These are phyloP conservation scores for Tetrapyrgos nigripes DNA, from an alignment of 1,284 basidiomycete genomes.

Conservation along the genomic window DNA sequence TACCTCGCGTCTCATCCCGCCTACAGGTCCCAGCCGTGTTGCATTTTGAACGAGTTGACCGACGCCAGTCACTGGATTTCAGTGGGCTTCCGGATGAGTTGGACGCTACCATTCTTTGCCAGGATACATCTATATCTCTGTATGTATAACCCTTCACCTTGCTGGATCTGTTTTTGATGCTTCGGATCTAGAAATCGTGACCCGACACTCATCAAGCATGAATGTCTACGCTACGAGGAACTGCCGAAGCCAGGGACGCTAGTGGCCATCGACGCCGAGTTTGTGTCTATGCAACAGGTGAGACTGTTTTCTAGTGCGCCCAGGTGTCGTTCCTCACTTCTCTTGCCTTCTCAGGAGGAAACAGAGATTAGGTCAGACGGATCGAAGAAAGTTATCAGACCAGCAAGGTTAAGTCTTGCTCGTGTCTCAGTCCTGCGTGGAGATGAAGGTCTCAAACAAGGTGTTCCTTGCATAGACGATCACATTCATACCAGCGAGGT, in stretches of 20 bases:
- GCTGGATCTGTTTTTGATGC: background rate
- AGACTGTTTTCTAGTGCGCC: constrained; percentile 12
- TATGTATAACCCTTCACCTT: constrained; percentile 45
- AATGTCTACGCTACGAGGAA: constrained; percentile 76
- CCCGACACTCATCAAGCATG: constrained; percentile 76
- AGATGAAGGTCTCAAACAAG: constrained; percentile 72
- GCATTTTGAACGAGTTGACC: constrained; percentile 84
- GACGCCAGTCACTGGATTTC: constrained; percentile 65
- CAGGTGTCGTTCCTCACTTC: constrained; percentile 5
- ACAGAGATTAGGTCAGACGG: constrained; percentile 95
- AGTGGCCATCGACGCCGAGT: constrained; percentile 97
- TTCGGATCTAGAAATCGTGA: constrained; percentile 73
- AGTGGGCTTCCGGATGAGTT: constrained; percentile 68
- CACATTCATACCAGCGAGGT: constrained; percentile 96
- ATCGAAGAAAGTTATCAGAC: constrained; percentile 90
- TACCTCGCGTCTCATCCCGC: background rate
- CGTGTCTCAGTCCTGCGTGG: constrained; percentile 95
- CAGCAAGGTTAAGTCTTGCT: constrained; percentile 90
- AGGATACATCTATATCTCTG: constrained; percentile 89
- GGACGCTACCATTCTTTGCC: constrained; percentile 80
- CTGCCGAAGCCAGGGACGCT: constrained; percentile 86
- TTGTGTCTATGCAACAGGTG: constrained; percentile 94
- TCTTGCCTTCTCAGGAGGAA: constrained; percentile 72
- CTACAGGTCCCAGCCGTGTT: constrained; percentile 85
- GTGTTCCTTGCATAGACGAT: constrained; percentile 95